Base-by-base conservation (phyloP, 768 basidiomycete species). In the Imleria badia region DNA sequence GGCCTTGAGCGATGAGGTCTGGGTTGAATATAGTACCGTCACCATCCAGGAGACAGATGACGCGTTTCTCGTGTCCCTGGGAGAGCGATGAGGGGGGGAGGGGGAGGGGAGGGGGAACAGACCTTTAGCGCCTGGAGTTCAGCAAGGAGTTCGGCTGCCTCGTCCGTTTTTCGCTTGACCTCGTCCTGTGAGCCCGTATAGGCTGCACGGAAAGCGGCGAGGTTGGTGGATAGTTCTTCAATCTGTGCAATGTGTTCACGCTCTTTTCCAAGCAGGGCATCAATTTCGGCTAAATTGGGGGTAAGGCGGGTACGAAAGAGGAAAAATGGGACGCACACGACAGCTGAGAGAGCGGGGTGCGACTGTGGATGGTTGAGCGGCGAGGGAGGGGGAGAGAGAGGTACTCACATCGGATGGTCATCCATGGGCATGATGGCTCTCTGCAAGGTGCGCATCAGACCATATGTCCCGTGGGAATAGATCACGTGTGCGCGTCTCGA, bases 11-110 rank as follows among this genome's bases (percentile, higher is more conserved):
- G 43, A 87, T 78, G 23, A 86, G 70, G 36, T 82, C 76, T 15
- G 70, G 63, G 9, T 76, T 71, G 61, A 88, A 88, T 51, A 87
- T 86, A 8, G 80, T 71, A 2, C 76, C 76, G 60, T 88, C 86
- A 33, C 87, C 87, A 54, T 89, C 86, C 54, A 89, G 71, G 43
- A 89, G 71, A 35, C 77, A 73, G 38, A 77, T 66, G 45, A 74
- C 67, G 30, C 75, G 74, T 45, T 66, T 65, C 36, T 74, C 72
- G n/a, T 64, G 60, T 9, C 58, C 66, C 64, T 61, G 52, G 30
- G 23, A 39, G 26, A 26, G 36, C 34, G 34, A 42, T 38, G 15
- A 54, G 51, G n/a, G 29, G 6, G 36, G 7, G 48, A n/a, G 26
- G 0, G 17, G 22, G 45, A 5, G 12, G 38, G 23, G 43, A 23